phyloP scores from a whole-genome alignment of 352 stramenopile species.

The Globisporangium spinosum region DNA sequence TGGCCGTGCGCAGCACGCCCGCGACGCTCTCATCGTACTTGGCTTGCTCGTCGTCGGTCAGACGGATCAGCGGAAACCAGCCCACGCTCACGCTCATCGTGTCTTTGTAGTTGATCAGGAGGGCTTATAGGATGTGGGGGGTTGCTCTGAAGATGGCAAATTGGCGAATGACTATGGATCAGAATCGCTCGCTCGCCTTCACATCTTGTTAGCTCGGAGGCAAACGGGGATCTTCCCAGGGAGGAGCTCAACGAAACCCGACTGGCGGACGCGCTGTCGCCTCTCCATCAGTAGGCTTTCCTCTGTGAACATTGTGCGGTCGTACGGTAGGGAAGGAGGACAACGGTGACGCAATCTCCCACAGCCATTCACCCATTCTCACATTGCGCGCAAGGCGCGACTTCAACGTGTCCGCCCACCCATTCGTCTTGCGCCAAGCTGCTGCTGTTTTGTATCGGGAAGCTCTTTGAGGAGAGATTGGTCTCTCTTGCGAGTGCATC shows the following conservation, averaged over 20 bases:
- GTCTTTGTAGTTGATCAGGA: not conserved
- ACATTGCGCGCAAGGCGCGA: not conserved
- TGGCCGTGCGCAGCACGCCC: constrained; percentile 1
- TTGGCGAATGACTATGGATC: constrained; percentile 8
- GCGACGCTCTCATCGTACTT: constrained; percentile 13
- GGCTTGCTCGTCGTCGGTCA: constrained; percentile 13
- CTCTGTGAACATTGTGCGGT: not conserved
- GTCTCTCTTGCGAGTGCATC: not conserved
- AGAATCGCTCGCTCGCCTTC: not conserved
- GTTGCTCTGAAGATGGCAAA: constrained; percentile 4
- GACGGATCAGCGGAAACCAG: constrained; percentile 16
- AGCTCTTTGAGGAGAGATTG: not conserved
- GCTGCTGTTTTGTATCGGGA: not conserved
- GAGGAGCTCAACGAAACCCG: not conserved
- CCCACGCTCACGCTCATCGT: constrained; percentile 10
- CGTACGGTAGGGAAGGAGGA: not conserved
- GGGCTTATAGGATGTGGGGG: not conserved
- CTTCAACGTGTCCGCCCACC: constrained; percentile 1
- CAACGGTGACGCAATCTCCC: constrained; percentile 1
- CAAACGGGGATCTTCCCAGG: not conserved
- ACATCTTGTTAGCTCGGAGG: constrained; percentile 9
- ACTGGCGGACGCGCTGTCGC: not conserved
- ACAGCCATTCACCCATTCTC: not conserved
- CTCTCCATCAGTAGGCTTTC: not conserved
- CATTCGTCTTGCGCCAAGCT: not conserved